Evolutionary conservation across 352 stramenopile species (phyloP), one percentile per base, ranked within the genome.

Genomic region (Globisporangium cederbergense): DNA sequence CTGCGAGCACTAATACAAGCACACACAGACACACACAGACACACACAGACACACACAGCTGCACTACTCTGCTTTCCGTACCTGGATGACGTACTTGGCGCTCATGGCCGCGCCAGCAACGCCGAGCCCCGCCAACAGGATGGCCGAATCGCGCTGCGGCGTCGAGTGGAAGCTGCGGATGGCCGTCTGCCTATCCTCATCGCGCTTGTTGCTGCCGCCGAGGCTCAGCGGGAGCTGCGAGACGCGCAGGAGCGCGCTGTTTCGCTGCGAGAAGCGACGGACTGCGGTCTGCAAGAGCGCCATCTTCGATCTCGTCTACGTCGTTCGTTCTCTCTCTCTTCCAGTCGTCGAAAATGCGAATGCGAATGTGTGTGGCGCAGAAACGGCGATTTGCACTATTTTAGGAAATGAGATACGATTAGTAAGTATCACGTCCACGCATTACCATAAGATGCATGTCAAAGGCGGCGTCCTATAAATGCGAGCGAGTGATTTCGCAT

Each of bases 41-140:
- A 55, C 30, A 34, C 7, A 2, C 11, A 40, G 18, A 62, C n/a
- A 46, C 28, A 53, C 18, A 49, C 16, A 22, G 16, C 16, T 47
- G 14, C 14, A 40, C 14, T 4, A 1, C 20, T n/a, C 16, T 11
- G 4, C 43, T 4, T 49, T 18, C 4, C 53, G 14, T 58, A 84
- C 78, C 70, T 91, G 77, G 14, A 95, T n/a, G 16, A 79, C 62
- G 70, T 96, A 96, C 74, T 91, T 91, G 71, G 77, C 75, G 67
- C 81, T 72, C 56, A 97, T 67, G 0, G 89, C 88, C 2, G 81
- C 81, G 42, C 73, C 86, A 0, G 85, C 84, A 16, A 96, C 77
- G 61, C 80, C 84, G 7, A 95, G 66, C 7, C 89, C 85, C 0
- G 62, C 87, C 11, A 94, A 60, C 13, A 97, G 69, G 32, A 83